These are phyloP conservation scores for Aleurites moluccanus DNA, from an alignment of 441 rosid species.

Conservation along the genomic window DNA sequence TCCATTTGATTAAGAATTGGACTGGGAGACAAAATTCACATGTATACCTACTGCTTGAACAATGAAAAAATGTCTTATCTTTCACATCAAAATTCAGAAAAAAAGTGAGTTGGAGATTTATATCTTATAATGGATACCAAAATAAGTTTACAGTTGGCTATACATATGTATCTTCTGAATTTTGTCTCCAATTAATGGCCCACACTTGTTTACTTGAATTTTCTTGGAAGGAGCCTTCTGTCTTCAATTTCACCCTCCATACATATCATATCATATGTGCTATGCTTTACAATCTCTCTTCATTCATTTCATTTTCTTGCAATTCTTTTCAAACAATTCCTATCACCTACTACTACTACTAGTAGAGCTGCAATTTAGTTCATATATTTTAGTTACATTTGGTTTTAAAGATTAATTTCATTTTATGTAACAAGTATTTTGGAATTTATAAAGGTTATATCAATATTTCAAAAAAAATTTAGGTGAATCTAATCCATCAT, in stretches of 20 bases:
- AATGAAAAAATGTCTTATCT: slow-evolving; percentile 18
- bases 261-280: background rate
- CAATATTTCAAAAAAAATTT: too few relatives aligned
- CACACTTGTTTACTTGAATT: slow-evolving; percentile 22
- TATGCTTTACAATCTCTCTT: background rate
- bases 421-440: too few relatives aligned
- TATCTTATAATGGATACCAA: background rate
- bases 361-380: too few relatives aligned
- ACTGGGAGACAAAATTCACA: slow-evolving; percentile 14
- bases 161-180: slow-evolving; percentile 19
- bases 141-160: slow-evolving; percentile 30
- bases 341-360: too few relatives aligned
- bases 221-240: slow-evolving; percentile 21
- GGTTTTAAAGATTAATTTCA: too few relatives aligned
- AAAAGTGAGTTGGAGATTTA: slow-evolving; percentile 23
- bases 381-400: too few relatives aligned
- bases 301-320: background rate
- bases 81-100: slow-evolving; percentile 27
- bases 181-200: slow-evolving; percentile 24
- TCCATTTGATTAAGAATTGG: background rate
- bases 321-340: too few relatives aligned
- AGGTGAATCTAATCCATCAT: too few relatives aligned
- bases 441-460: too few relatives aligned
- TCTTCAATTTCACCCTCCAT: background rate
- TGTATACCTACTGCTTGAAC: slow-evolving; percentile 3